Conservation (phyloP, 495 filamentous ascomycete genomes). For the Neurospora sp. region DNA sequence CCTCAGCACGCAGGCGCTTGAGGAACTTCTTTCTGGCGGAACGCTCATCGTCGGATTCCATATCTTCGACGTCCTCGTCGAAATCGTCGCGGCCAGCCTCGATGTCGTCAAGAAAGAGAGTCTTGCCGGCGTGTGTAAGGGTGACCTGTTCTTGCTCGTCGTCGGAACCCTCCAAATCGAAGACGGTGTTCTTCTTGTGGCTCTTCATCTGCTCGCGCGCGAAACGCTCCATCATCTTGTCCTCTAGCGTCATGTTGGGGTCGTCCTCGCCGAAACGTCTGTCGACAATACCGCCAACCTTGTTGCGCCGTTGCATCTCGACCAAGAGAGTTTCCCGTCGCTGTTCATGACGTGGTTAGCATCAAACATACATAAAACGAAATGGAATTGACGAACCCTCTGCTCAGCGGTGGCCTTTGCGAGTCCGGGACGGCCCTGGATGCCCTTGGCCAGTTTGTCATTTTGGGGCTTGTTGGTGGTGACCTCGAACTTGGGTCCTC, state of each 20-base stretch:
- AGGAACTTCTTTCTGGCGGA: conserved; percentile 38
- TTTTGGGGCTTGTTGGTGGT: conserved; percentile 48
- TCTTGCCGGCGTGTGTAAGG: conserved; percentile 76
- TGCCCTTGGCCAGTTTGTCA: conserved; percentile 40
- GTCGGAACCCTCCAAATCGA: conserved; percentile 83
- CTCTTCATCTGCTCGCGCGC: conserved; percentile 67
- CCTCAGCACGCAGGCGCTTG: conserved; percentile 49
- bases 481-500: conserved; percentile 65
- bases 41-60: conserved; percentile 38
- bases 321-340: conserved; percentile 68
- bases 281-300: conserved; percentile 86
- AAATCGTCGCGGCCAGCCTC: conserved; percentile 55
- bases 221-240: conserved; percentile 85
- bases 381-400: conserved; percentile 46
- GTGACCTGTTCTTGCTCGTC: conserved; percentile 46
- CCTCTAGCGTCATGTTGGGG: conserved; percentile 84
- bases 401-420: conserved; percentile 83
- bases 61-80: conserved; percentile 49
- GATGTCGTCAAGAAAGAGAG: conserved; percentile 39
- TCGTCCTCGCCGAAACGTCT: conserved; percentile 94
- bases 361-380: neutral
- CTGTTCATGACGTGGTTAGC: conserved; percentile 26
- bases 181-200: conserved; percentile 63
- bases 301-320: conserved; percentile 78
- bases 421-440: conserved; percentile 62